A percentile compares a stretch with the other conserved stretches of the same genome.
These are phyloP conservation scores for Puya raimondii DNA, from an alignment of 176 grass and related monocot genomes.

Conservation along the genomic window DNA sequence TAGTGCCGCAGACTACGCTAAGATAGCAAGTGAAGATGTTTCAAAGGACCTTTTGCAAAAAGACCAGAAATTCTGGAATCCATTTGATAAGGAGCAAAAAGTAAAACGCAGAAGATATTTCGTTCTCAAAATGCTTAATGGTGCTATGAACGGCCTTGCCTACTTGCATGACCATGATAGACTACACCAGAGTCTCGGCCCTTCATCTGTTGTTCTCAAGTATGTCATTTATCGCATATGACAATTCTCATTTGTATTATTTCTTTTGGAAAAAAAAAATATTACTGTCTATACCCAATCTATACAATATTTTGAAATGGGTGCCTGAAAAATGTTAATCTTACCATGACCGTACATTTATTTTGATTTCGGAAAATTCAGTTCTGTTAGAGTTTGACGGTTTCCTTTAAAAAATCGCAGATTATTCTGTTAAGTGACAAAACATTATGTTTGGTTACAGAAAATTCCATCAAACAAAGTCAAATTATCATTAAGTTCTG, in stretches of 20 bases:
- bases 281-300: not conserved
- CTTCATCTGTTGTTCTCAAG: constrained; percentile 86
- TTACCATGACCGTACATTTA: not conserved
- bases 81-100: constrained; percentile 48
- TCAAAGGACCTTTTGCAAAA: constrained; percentile 33
- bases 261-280: not conserved
- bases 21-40: constrained; percentile 45
- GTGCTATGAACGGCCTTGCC: constrained; percentile 67
- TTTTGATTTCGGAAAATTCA: not conserved
- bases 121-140: constrained; percentile 80
- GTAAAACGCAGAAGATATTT: constrained; percentile 66
- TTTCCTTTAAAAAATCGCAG: too few species aligned
- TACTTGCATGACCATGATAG: constrained; percentile 77
- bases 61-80: constrained; percentile 39
- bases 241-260: constrained; percentile 8
- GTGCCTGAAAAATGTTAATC: too few species aligned
- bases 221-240: constrained; percentile 22
- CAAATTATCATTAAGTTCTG: too few species aligned
- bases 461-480: too few species aligned
- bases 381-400: not conserved
- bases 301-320: too few species aligned
- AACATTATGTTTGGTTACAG: too few species aligned
- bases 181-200: constrained; percentile 89
- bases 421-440: too few species aligned
- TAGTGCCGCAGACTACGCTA: constrained; percentile 79